These are phyloP conservation scores for Cucurbita argyrosperma DNA, from an alignment of 306 rosid species.

Conservation along the genomic window DNA sequence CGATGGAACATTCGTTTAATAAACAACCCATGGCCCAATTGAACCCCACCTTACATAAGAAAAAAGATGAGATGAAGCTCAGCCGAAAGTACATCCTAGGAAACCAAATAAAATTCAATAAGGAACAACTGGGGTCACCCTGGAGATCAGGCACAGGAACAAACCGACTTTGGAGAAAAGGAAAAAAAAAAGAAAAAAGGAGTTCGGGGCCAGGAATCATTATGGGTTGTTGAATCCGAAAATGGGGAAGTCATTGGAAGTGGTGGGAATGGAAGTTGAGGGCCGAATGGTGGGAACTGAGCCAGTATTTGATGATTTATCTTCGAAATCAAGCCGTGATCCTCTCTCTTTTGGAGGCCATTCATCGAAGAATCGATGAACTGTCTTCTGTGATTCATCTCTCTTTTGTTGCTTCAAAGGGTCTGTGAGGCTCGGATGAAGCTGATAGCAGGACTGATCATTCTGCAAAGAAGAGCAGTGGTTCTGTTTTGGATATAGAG, in stretches of 20 bases:
- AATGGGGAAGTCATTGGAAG: constrained; percentile 53
- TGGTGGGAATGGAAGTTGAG: constrained; percentile 70
- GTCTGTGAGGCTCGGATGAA: constrained; percentile 34
- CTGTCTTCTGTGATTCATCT: constrained; percentile 62
- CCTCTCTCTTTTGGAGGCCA: constrained; percentile 63
- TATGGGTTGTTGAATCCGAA: constrained; percentile 37
- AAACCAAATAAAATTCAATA: neutral
- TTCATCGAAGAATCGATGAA: constrained; percentile 90
- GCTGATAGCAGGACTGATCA: constrained; percentile 61
- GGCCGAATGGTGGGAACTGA: constrained; percentile 61
- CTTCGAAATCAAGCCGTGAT: constrained; percentile 76
- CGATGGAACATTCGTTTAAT: constrained; percentile 4
- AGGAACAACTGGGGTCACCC: constrained; percentile 10
- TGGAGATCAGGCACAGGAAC: constrained; percentile 8
- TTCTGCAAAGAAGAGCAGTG: constrained; percentile 37
- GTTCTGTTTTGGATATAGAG: constrained; percentile 56
- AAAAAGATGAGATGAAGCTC: neutral
- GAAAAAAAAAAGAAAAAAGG: neutral
- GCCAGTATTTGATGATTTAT: constrained; percentile 42
- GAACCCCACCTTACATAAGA: constrained; percentile 3
- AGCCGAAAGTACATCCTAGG: constrained; percentile 1
- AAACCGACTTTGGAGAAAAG: neutral
- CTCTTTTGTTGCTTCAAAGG: constrained; percentile 27
- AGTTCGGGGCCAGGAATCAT: constrained; percentile 15
- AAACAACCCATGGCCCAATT: constrained; percentile 3